Evolutionary conservation across 306 rosid genomes (phyloP).

Genomic region (Cicer pinnatifidum): DNA sequence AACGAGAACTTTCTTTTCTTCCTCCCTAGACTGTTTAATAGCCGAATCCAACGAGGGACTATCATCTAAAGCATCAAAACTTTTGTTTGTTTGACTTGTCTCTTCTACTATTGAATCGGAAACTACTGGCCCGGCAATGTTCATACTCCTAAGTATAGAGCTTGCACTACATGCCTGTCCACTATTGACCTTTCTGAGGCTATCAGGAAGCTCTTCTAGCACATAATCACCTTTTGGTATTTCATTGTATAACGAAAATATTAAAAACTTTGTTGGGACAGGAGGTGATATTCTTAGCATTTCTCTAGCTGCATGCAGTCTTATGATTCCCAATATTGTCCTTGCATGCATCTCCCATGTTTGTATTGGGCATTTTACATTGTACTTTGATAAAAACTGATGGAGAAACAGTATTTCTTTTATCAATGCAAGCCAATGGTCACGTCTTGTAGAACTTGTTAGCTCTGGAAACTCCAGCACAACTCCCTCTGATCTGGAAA

Average conservation of each 20-base stretch:
- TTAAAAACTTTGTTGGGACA: constrained; percentile 78
- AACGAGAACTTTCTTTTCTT: constrained; percentile 69
- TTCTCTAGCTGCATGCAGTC: constrained; percentile 96
- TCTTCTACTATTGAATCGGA: constrained; percentile 46
- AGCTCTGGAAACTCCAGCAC: constrained; percentile 87
- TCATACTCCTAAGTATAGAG: constrained; percentile 62
- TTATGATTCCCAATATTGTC: constrained; percentile 77
- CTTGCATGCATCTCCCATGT: constrained; percentile 90
- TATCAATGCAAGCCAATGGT: constrained; percentile 85
- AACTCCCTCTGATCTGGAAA: constrained; percentile 52
- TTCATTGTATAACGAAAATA: constrained; percentile 78
- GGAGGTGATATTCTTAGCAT: constrained; percentile 90
- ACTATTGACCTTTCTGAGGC: constrained; percentile 56
- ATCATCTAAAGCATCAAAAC: constrained; percentile 43
- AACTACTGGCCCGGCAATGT: constrained; percentile 46
- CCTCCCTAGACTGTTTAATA: constrained; percentile 74
- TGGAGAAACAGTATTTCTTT: constrained; percentile 80
- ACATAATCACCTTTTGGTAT: constrained; percentile 88
- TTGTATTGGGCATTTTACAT: constrained; percentile 53
- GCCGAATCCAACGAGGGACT: constrained; percentile 59
- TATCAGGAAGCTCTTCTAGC: constrained; percentile 76
- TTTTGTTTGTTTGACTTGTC: constrained; percentile 36
- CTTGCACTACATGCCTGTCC: constrained; percentile 71
- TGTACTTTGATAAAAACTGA: constrained; percentile 60
- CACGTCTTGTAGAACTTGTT: constrained; percentile 91